These are phyloP conservation scores for Capsicum baccatum DNA, from an alignment of 257 asterid species.

Conservation along the genomic window DNA sequence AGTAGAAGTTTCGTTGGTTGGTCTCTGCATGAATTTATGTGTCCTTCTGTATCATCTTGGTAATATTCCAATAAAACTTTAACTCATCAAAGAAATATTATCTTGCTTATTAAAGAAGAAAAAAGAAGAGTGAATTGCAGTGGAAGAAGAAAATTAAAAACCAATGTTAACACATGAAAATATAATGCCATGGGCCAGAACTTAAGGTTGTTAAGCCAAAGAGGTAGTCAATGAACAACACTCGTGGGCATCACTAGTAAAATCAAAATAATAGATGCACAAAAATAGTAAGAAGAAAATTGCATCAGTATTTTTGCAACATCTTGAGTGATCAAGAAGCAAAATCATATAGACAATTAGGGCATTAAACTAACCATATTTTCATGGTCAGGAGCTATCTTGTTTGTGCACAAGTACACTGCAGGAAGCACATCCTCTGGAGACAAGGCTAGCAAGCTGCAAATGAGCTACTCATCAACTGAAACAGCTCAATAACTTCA, in stretches of 20 bases:
- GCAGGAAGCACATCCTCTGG: conserved; percentile 92
- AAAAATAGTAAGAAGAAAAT: conserved; percentile 7
- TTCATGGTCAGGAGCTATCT: conserved; percentile 93
- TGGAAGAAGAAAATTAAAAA: background rate
- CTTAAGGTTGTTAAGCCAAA: background rate
- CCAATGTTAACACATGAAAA: background rate
- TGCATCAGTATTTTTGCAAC: background rate
- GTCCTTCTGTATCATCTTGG: background rate
- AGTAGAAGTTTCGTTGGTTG: background rate
- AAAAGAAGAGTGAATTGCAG: background rate
- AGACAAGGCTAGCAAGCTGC: conserved; percentile 85
- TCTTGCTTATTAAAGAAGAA: background rate
- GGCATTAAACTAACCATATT: conserved; percentile 58
- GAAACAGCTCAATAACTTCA: conserved; percentile 32
- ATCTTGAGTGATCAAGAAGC: background rate
- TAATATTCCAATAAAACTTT: background rate
- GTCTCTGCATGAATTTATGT: background rate
- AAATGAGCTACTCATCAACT: conserved; percentile 33
- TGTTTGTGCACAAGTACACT: conserved; percentile 83
- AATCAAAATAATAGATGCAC: conserved; percentile 1
- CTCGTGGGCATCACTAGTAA: background rate
- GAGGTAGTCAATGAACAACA: background rate
- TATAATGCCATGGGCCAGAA: background rate
- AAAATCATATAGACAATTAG: conserved; percentile 29
- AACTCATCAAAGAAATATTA: background rate